These are phyloP conservation scores for Luffa aegyptiaca DNA, from an alignment of 306 rosid species.

Conservation along the genomic window DNA sequence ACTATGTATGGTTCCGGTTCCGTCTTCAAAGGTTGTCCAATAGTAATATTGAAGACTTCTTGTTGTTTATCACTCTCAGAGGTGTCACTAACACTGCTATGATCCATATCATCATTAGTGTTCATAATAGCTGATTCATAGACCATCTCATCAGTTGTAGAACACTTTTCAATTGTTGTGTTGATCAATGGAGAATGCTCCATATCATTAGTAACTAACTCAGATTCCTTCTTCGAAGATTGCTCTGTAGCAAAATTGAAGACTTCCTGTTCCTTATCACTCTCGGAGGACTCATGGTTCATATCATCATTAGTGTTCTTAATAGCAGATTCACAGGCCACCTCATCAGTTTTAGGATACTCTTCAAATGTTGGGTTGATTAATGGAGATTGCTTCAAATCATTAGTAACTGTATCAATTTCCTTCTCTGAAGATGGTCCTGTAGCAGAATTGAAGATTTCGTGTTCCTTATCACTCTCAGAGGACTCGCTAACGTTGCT, in stretches of 20 bases:
- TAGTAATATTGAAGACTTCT: conserved; percentile 17
- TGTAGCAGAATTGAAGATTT: conserved; percentile 10
- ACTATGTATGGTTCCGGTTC: conserved; percentile 23
- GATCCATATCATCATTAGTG: conserved; percentile 16
- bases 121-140: conserved; percentile 20
- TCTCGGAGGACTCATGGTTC: conserved; percentile 14
- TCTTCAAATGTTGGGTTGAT: conserved; percentile 12
- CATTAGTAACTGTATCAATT: conserved; percentile 26
- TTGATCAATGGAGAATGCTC: conserved; percentile 11
- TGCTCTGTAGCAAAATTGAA: conserved; percentile 16
- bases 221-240: conserved; percentile 17
- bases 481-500: conserved; percentile 14
- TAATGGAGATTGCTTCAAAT: conserved; percentile 13
- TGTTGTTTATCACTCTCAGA: conserved; percentile 17
- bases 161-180: conserved; percentile 18
- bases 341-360: conserved; percentile 17
- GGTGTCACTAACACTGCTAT: conserved; percentile 12
- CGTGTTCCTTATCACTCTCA: conserved; percentile 18
- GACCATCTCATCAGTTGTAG: conserved; percentile 13
- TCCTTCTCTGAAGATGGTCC: conserved; percentile 22
- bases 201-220: conserved; percentile 27
- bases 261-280: conserved; percentile 21
- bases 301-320: conserved; percentile 15
- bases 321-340: conserved; percentile 19
- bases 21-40: not conserved